A percentile compares a stretch with the other conserved stretches of the same genome.
phyloP scores from a whole-genome alignment of 1,284 basidiomycete species.

The Quambalaria eucalypti region DNA sequence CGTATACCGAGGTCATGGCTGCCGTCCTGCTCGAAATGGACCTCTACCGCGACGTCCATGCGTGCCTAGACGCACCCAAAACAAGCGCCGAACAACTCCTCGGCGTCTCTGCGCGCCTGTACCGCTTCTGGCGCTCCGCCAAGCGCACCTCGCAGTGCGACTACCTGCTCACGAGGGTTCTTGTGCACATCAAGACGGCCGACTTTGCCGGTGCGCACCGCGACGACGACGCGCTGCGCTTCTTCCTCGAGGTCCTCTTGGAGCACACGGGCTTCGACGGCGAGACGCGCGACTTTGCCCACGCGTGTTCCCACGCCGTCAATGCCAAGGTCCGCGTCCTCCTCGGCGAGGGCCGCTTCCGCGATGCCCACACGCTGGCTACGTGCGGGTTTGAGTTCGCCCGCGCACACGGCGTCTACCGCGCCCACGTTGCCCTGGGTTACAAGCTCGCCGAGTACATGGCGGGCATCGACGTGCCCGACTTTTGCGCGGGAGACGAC shows the following conservation, averaged over 20 bases:
- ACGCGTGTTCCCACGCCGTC: background rate
- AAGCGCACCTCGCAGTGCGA: slow-evolving; percentile 1
- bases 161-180: background rate
- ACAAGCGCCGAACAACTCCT: background rate
- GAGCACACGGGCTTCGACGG: background rate
- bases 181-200: slow-evolving; percentile 1
- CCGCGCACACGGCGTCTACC: too few relatives aligned
- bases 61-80: background rate
- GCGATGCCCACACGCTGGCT: slow-evolving; percentile 1
- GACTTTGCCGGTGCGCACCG: background rate
- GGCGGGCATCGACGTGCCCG: too few relatives aligned
- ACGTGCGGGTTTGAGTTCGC: too few relatives aligned
- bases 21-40: too few relatives aligned
- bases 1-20: too few relatives aligned
- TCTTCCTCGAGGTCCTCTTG: slow-evolving; percentile 1
- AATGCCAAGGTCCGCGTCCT: slow-evolving; percentile 1
- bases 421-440: too few relatives aligned
- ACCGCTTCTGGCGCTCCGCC: slow-evolving; percentile 4
- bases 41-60: too few relatives aligned
- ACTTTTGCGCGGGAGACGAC: too few relatives aligned
- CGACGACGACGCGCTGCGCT: background rate
- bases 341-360: slow-evolving; percentile 1
- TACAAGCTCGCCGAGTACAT: too few relatives aligned
- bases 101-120: background rate
- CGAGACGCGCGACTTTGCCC: slow-evolving; percentile 2